Percentiles rank a stretch among this genome's conserved stretches.
Conservation (phyloP, 306 rosid genomes). For the Styphnolobium japonicum region DNA sequence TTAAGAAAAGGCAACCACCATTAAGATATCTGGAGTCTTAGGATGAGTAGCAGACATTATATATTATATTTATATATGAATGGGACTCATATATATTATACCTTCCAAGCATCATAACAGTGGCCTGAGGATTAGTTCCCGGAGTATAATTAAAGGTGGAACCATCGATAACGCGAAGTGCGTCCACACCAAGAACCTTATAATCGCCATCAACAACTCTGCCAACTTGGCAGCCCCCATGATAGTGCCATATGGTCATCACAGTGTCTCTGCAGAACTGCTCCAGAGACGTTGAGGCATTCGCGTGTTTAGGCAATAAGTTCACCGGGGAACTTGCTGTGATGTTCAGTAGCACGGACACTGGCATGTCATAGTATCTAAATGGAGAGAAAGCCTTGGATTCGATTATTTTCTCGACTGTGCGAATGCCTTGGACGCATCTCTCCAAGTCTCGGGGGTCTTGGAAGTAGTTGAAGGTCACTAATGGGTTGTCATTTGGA, state of each 20-base stretch:
- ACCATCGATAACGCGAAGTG: slow-evolving; percentile 71
- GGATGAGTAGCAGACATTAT: too few relatives aligned
- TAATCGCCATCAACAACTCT: slow-evolving; percentile 60
- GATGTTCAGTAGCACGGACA: slow-evolving; percentile 41
- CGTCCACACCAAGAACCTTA: slow-evolving; percentile 61
- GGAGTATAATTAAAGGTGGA: slow-evolving; percentile 77
- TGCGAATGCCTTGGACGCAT: slow-evolving; percentile 57
- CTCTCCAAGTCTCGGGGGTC: slow-evolving; percentile 56
- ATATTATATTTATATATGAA: too few relatives aligned
- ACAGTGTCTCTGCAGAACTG: slow-evolving; percentile 73
- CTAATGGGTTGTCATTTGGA: slow-evolving; percentile 66
- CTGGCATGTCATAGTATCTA: slow-evolving; percentile 26
- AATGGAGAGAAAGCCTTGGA: slow-evolving; percentile 55
- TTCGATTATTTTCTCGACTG: slow-evolving; percentile 46
- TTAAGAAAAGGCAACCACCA: neutral
- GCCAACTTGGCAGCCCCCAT: slow-evolving; percentile 78
- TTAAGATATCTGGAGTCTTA: neutral
- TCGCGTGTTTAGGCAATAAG: slow-evolving; percentile 55
- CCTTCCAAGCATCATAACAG: slow-evolving; percentile 91
- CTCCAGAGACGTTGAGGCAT: slow-evolving; percentile 45
- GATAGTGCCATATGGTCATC: slow-evolving; percentile 88
- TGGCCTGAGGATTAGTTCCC: slow-evolving; percentile 85
- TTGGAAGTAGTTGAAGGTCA: slow-evolving; percentile 72
- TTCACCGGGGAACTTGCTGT: slow-evolving; percentile 55
- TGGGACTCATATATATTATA: neutral